Base-by-base conservation (phyloP, 2,329 filamentous ascomycete genomes). In the Aspergillus piperis region DNA sequence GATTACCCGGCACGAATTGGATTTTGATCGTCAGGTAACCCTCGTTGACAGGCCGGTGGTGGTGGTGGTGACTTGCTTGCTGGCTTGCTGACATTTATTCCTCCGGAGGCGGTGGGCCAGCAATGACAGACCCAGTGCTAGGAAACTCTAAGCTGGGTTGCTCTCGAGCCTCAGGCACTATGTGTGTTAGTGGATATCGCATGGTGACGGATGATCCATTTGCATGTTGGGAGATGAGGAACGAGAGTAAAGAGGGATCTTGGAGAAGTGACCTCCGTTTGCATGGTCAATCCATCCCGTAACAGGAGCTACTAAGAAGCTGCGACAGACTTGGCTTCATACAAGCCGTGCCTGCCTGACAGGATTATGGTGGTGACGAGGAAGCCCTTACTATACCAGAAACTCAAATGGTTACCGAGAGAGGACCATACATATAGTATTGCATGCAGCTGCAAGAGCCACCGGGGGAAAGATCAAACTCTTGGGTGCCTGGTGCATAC, bases 381-480 rank as follows among this genome's bases (percentile, higher is more conserved):
- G 32, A 13, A 36, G 32, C 32, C 32, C 32, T 36, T 36, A 36
- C 32, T 36, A 36, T 36, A 13, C 32, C 32, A 56, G 53, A 27
- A 13, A 27, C 23, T 56, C 42, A 17, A 36, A 50, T 30, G 15
- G n/a, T 23, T n/a, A 32, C 32, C 55, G 41, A 58, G 42, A 36
- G 54, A 61, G 55, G 19, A 32, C 42, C 25, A 49, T 27, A 30
- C 25, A 47, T 48, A 39, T 57, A 48, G 52, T 58, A 60, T 62
- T 62, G 57, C 62, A 64, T 64, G 63, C 65, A 62, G 58, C 58
- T 63, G 58, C 58, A 58, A 62, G 38, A 57, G 23, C 48, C 54
- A 58, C 53, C 55, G 56, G 42, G 51, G 27, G 30, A 51, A 57
- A 41, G 23, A 52, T 58, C 48, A 47, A 36, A 49, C 51, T 57